Evolutionary conservation across 2,329 filamentous ascomycete genomes (phyloP).

Genomic region (Cladophialophora carrionii): DNA sequence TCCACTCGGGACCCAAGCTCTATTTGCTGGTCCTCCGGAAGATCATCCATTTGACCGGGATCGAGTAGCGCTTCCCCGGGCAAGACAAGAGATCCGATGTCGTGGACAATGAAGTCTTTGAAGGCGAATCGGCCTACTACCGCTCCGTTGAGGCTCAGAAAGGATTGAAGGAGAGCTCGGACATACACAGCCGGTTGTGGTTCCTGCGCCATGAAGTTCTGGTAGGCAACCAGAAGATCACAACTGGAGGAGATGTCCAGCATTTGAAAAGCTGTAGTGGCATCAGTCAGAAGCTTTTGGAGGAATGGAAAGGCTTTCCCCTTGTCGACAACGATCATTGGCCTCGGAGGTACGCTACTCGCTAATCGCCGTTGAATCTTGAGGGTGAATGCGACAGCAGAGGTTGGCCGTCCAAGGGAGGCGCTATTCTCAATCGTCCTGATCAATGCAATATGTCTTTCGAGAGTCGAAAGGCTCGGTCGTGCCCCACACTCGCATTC

Average conservation of each 20-base stretch:
- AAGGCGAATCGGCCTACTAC: constrained; percentile 70
- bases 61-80: constrained; percentile 68
- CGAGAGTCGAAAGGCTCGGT: neutral
- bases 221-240: constrained; percentile 64
- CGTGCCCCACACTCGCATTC: constrained; percentile 9
- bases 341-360: constrained; percentile 89
- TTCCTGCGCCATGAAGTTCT: constrained; percentile 73
- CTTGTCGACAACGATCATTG: constrained; percentile 74
- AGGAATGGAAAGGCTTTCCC: constrained; percentile 72
- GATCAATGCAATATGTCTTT: constrained; percentile 45
- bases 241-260: constrained; percentile 47
- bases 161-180: constrained; percentile 74
- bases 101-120: constrained; percentile 75
- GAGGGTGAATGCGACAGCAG: constrained; percentile 75
- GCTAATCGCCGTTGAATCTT: constrained; percentile 91
- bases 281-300: constrained; percentile 71
- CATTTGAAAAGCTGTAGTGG: constrained; percentile 68
- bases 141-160: constrained; percentile 73
- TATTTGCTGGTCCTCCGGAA: constrained; percentile 72
- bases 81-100: constrained; percentile 76
- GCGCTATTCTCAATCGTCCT: constrained; percentile 63
- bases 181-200: constrained; percentile 84
- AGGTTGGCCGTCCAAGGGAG: constrained; percentile 65
- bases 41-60: constrained; percentile 74
- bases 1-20: constrained; percentile 76